These are phyloP conservation scores for Collariella sp. DNA, from an alignment of 495 filamentous ascomycete genomes.

Conservation along the genomic window DNA sequence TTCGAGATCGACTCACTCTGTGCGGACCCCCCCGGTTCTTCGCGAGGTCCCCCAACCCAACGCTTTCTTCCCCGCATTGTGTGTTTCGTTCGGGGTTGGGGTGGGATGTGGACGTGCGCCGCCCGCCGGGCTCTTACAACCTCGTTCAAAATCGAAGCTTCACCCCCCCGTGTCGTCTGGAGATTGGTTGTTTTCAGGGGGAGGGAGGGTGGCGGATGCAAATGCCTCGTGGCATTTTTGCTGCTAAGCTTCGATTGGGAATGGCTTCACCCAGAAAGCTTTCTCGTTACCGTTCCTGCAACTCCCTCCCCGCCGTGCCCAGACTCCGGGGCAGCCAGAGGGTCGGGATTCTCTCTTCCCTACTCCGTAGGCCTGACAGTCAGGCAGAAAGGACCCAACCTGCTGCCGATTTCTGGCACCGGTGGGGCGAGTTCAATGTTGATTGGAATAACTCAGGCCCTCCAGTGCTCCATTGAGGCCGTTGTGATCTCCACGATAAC, in stretches of 20 bases:
- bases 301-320: neutral
- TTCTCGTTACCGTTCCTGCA: neutral
- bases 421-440: too few relatives aligned
- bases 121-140: too few relatives aligned
- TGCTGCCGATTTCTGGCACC: too few relatives aligned
- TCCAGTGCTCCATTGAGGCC: too few relatives aligned
- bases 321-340: neutral
- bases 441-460: too few relatives aligned
- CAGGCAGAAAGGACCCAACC: too few relatives aligned
- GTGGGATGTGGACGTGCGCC: neutral
- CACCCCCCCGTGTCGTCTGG: neutral
- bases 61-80: constrained; percentile 22
- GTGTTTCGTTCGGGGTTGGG: too few relatives aligned
- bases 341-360: too few relatives aligned
- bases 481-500: too few relatives aligned
- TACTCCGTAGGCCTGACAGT: neutral
- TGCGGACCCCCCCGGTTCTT: constrained; percentile 12
- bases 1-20: neutral
- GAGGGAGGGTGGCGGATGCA: neutral
- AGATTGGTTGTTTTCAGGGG: neutral
- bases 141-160: too few relatives aligned
- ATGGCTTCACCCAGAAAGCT: neutral
- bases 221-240: constrained; percentile 9
- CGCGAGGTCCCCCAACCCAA: constrained; percentile 1
- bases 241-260: constrained; percentile 1